Conservation (phyloP, 1,139 yeast genomes). For the Taphrina communis region DNA sequence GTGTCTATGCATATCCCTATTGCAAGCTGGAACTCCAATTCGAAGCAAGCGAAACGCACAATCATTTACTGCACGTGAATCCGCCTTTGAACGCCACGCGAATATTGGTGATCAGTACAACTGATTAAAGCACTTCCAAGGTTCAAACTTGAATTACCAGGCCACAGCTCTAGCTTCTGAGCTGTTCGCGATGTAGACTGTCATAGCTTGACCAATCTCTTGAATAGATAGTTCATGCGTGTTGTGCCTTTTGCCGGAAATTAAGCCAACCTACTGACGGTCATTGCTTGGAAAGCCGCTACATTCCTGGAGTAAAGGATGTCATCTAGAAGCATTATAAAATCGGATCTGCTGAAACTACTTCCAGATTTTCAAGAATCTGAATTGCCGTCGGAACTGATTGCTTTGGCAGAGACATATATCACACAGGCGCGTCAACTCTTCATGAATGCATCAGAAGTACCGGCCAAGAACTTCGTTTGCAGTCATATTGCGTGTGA, state of each 20-base stretch:
- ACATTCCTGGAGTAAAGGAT: not conserved
- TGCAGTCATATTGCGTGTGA: conserved; percentile 29
- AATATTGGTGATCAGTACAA: not conserved
- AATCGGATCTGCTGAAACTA: conserved; percentile 20
- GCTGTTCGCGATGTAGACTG: too few species aligned
- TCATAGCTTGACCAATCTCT: too few species aligned
- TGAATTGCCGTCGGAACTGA: conserved; percentile 14
- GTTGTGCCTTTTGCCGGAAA: too few species aligned
- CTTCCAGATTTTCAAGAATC: conserved; percentile 13
- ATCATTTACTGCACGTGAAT: conserved; percentile 1
- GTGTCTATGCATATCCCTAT: not conserved
- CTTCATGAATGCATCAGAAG: conserved; percentile 11
- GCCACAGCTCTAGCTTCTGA: too few species aligned
- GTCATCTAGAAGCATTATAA: conserved; percentile 25
- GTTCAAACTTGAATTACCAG: too few species aligned
- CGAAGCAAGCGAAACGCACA: not conserved
- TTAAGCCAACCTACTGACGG: too few species aligned
- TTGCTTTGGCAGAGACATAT: conserved; percentile 23
- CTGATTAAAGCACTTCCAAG: not conserved
- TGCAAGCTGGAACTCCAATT: not conserved
- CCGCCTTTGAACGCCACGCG: not conserved
- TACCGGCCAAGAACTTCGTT: conserved; percentile 27
- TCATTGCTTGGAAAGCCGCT: too few species aligned
- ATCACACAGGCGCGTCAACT: conserved; percentile 15
- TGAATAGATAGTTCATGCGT: too few species aligned